phyloP scores from a whole-genome alignment of 192 early-diverging fungal species.

The Backusella luteola region DNA sequence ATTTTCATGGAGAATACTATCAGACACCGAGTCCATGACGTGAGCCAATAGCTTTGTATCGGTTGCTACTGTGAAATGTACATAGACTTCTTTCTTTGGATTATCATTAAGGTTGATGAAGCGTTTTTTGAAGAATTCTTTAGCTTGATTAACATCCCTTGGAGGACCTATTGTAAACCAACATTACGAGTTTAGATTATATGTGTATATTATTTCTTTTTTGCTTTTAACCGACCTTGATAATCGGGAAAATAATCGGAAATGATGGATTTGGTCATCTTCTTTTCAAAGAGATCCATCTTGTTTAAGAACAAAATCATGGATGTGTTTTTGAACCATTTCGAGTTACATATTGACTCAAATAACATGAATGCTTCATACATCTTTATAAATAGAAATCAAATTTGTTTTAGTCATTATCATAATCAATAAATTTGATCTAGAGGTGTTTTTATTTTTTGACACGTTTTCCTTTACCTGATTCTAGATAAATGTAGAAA shows the following conservation, averaged over 20 bases:
- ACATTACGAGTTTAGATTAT: not conserved
- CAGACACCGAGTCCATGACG: constrained; percentile 41
- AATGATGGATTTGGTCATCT: constrained; percentile 40
- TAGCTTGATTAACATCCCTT: constrained; percentile 12
- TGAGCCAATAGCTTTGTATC: constrained; percentile 45
- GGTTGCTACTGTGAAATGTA: constrained; percentile 48
- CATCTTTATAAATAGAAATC: constrained; percentile 35
- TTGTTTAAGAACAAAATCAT: constrained; percentile 62
- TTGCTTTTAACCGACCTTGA: constrained; percentile 28
- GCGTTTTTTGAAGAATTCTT: constrained; percentile 36
- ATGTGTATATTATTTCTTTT: not conserved
- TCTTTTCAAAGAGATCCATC: constrained; percentile 52
- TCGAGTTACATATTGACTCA: constrained; percentile 55
- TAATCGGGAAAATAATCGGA: constrained; percentile 51
- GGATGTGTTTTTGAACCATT: constrained; percentile 53
- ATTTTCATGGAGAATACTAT: constrained; percentile 28
- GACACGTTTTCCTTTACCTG: constrained; percentile 12
- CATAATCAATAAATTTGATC: not conserved
- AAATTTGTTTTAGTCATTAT: not conserved
- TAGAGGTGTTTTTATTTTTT: not conserved
- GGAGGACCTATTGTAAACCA: constrained; percentile 16
- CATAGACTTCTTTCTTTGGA: constrained; percentile 46
- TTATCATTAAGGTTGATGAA: constrained; percentile 39
- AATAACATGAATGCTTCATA: constrained; percentile 58
- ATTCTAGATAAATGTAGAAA: not conserved